Evolutionary conservation across 306 rosid species (phyloP), one percentile per base, ranked within the genome.

Genomic region (Herpetospermum pedunculosum): DNA sequence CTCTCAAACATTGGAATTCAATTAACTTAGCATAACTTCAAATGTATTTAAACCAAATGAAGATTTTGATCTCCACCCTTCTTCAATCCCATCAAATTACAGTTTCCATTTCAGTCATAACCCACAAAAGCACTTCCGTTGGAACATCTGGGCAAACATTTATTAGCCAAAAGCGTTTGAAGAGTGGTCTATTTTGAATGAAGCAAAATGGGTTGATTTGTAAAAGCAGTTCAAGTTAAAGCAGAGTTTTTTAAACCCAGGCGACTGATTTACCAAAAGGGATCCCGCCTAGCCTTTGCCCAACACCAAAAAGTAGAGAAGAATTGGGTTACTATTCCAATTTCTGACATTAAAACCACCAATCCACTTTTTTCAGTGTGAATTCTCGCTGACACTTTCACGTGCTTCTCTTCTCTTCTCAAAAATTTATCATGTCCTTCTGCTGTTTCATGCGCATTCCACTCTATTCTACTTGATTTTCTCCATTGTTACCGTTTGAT

Each of bases 331-430:
- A 5, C 55, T 79, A 67, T 78, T 28, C 78, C 47, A 77, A 54
- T 70, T 77, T 85, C 86, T 88, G 89, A 84, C 88, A 77, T 19
- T 25, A 16, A 43, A 48, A 23, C 63, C 64, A 35, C 50, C 46
- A 54, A 53, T 50, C 57, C 65, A 37, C 77, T 73, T 73, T 23
- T n/a, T 32, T 54, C 77, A 15, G 53, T 53, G 21, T 38, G 77
- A 70, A 50, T 6, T 55, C 60, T 55, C 60, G 6, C 93, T 85
- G 96, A 89, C 89, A 85, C 75, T 41, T 68, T 79, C 97, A 92
- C 93, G 96, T 86, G 96, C 80, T 80, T 46, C n/a, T 12, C 5
- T 49, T 49, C 84, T 53, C 68, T 63, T 63, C 70, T 63, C 70
- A 43, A 54, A 54, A 75, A 30, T 32, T 50, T 79, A 82, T 74